Evolutionary conservation across 495 filamentous ascomycete genomes (phyloP), one percentile per base, ranked within the genome.

Genomic region (Rhypophila decipiens): DNA sequence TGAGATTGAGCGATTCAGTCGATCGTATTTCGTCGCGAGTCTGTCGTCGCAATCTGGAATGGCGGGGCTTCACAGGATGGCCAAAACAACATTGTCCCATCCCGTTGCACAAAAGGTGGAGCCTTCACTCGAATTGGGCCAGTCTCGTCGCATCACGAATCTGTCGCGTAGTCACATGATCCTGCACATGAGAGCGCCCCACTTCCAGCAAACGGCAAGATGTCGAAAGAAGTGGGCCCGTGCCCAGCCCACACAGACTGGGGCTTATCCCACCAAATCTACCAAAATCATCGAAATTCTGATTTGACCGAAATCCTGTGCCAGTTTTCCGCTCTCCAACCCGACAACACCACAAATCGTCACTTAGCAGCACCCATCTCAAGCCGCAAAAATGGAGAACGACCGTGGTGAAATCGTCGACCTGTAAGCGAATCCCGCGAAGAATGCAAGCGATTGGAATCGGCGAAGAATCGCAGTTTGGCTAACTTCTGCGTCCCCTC

Each of bases 401-500:
- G 66, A 69, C 55, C 57, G 59, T 51, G 91, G 93, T 80, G 89
- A 96, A 69, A 87, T 96, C 75, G 93, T 97, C 73, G 93, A 98
- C 77, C 88, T 98, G 88, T 96, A 83, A 66, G 43, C 43, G 10
- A 36, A 20, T 20, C 17, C 24, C 7, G 27, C 27, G 27, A 31
- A 7, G 13, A 31, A 31, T 7, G 7, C 27, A 31, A 31, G 13
- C 5, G 19, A 7, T 12, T 11, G 5, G 41, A 12, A 18, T 27
- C 20, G 35, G 22, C 24, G 23, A 39, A 23, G 24, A 35, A 34
- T 37, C n/a, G 22, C 18, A 34, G 12, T 33, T 29, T 23, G 47
- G 49, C 55, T 54, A 49, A 54, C 44, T 29, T 24, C 39, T 13
- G 33, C 23, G 18, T 20, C 27, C 18, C 18, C 44, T 24, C 13